Conservation (phyloP, 2,329 filamentous ascomycete genomes). For the Xylariaceae sp. region DNA sequence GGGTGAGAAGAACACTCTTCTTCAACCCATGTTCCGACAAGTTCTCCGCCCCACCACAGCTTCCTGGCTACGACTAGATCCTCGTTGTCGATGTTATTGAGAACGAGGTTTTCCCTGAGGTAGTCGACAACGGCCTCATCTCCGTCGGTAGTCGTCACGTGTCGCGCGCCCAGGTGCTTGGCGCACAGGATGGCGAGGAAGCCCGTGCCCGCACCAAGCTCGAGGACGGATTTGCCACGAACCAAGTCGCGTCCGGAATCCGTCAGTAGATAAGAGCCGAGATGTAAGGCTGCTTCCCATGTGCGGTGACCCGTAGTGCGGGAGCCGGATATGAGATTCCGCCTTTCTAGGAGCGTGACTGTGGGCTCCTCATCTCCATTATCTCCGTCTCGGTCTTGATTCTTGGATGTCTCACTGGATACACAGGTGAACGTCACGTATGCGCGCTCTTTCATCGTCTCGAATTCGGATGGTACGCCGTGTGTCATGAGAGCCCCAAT, state of each 20-base stretch:
- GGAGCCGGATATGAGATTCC: slow-evolving; percentile 49
- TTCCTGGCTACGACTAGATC: slow-evolving; percentile 24
- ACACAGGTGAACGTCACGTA: slow-evolving; percentile 53
- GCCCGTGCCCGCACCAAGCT: slow-evolving; percentile 63
- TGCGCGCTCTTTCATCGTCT: slow-evolving; percentile 52
- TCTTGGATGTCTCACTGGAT: slow-evolving; percentile 18
- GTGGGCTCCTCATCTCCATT: slow-evolving; percentile 30
- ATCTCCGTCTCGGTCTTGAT: neutral
- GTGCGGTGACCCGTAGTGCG: slow-evolving; percentile 62
- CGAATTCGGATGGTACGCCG: slow-evolving; percentile 29
- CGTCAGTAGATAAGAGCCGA: slow-evolving; percentile 53
- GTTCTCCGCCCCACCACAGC: slow-evolving; percentile 33
- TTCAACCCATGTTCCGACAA: slow-evolving; percentile 26
- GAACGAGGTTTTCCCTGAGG: slow-evolving; percentile 45
- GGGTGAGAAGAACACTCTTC: slow-evolving; percentile 21
- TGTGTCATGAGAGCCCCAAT: slow-evolving; percentile 47
- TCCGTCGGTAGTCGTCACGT: slow-evolving; percentile 57
- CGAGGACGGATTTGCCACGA: slow-evolving; percentile 49
- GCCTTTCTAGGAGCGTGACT: slow-evolving; percentile 49
- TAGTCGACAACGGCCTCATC: slow-evolving; percentile 49
- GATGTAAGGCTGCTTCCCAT: slow-evolving; percentile 63
- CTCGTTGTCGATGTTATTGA: slow-evolving; percentile 41
- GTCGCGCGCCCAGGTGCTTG: slow-evolving; percentile 48
- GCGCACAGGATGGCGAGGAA: slow-evolving; percentile 59
- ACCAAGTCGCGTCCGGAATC: slow-evolving; percentile 41